phyloP scores from a whole-genome alignment of 495 filamentous ascomycete species.

The Lophium mytilinum region DNA sequence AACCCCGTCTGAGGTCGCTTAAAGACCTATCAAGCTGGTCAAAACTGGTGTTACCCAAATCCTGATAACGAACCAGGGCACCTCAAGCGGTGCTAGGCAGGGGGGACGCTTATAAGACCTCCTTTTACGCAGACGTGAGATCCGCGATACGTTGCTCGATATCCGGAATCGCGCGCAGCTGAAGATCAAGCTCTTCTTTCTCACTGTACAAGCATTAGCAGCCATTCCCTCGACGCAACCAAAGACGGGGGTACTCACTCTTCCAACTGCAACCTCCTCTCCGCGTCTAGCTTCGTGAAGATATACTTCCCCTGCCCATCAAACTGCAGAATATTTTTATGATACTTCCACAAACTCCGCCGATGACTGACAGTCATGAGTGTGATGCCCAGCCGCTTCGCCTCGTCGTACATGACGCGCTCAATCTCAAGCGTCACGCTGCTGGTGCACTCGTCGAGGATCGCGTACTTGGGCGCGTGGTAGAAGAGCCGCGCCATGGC shows the following conservation, averaged over 20 bases:
- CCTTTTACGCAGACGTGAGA: slow-evolving; percentile 40
- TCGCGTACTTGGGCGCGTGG: slow-evolving; percentile 84
- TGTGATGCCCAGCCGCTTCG: slow-evolving; percentile 83
- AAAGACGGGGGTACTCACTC: slow-evolving; percentile 47
- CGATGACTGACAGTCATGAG: slow-evolving; percentile 94
- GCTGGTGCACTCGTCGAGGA: slow-evolving; percentile 93
- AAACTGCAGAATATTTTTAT: slow-evolving; percentile 87
- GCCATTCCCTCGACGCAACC: not conserved
- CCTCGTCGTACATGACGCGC: slow-evolving; percentile 92
- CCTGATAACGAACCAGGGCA: too few species aligned
- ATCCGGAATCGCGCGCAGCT: slow-evolving; percentile 76
- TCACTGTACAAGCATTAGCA: slow-evolving; percentile 48
- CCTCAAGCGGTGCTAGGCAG: too few species aligned
- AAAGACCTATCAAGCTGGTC: too few species aligned
- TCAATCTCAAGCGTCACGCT: slow-evolving; percentile 90
- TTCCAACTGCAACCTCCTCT: slow-evolving; percentile 74
- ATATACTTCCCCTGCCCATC: slow-evolving; percentile 88
- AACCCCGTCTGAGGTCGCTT: too few species aligned
- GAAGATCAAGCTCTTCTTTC: slow-evolving; percentile 85
- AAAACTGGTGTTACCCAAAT: too few species aligned
- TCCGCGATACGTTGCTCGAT: slow-evolving; percentile 78
- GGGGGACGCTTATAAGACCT: too few species aligned
- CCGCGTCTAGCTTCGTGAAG: slow-evolving; percentile 86
- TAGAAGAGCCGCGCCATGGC: slow-evolving; percentile 97
- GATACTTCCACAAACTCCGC: slow-evolving; percentile 91